phyloP scores from a whole-genome alignment of 176 grass and related monocot species.

The Zea luxurians region DNA sequence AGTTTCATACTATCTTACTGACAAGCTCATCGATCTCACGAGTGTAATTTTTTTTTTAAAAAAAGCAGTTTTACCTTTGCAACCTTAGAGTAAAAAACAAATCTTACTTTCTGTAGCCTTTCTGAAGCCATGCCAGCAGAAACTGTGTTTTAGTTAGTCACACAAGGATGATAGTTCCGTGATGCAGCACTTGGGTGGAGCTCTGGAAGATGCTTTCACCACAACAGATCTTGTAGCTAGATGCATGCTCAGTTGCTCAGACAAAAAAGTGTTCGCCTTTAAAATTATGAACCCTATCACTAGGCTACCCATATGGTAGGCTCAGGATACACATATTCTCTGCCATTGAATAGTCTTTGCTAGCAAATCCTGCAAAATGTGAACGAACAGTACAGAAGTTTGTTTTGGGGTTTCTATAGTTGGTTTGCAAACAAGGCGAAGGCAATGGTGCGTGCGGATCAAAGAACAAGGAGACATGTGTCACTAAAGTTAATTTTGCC shows the following conservation, averaged over 20 bases:
- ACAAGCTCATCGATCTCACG: background rate
- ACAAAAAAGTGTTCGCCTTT: background rate
- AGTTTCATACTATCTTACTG: background rate
- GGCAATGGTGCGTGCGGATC: background rate
- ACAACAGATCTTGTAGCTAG: slow-evolving; percentile 11
- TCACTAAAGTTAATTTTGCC: background rate
- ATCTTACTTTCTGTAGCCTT: background rate
- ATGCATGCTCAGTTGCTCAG: background rate
- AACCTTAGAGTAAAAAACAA: background rate
- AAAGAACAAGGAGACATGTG: background rate
- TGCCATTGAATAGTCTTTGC: slow-evolving; percentile 25
- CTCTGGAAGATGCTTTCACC: background rate
- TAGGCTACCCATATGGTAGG: slow-evolving; percentile 5
- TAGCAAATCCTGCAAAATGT: slow-evolving; percentile 8
- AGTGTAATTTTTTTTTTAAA: background rate
- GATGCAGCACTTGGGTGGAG: background rate
- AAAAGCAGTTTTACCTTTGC: background rate
- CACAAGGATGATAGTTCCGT: too few relatives aligned
- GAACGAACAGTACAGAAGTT: background rate
- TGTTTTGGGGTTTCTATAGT: slow-evolving; percentile 13
- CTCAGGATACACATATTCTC: background rate
- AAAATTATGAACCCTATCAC: slow-evolving; percentile 35
- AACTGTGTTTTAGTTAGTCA: background rate
- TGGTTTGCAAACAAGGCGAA: slow-evolving; percentile 30
- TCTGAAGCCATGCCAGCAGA: background rate